A percentile compares a stretch with the other conserved stretches of the same genome.
These are phyloP conservation scores for Stygiomarasmius scandens DNA, from an alignment of 1,284 basidiomycete genomes.

Conservation along the genomic window DNA sequence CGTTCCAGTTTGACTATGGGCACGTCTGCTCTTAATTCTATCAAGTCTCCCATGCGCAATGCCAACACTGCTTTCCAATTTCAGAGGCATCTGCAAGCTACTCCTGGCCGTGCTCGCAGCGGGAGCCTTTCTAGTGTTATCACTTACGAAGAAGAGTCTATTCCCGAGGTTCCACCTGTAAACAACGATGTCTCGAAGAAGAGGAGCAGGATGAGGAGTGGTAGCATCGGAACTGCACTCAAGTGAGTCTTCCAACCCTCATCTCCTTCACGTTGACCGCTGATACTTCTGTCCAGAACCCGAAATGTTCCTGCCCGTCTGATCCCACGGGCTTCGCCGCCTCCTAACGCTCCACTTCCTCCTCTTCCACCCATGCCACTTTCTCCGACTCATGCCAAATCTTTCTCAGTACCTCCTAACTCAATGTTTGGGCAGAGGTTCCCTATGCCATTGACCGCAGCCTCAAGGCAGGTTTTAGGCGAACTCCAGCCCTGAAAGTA, in stretches of 20 bases:
- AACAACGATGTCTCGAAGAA: slow-evolving; percentile 28
- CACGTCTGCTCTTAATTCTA: slow-evolving; percentile 47
- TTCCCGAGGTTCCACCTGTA: background rate
- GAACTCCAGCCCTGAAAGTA: background rate
- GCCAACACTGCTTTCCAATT: slow-evolving; percentile 50
- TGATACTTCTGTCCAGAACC: slow-evolving; percentile 3
- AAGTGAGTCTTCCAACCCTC: slow-evolving; percentile 34
- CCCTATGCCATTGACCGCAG: background rate
- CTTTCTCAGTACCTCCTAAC: background rate
- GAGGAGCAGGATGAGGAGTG: slow-evolving; percentile 50
- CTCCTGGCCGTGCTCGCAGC: slow-evolving; percentile 38
- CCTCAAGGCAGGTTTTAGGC: background rate
- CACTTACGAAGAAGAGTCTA: slow-evolving; percentile 18
- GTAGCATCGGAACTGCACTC: slow-evolving; percentile 40
- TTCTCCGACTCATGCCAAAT: background rate
- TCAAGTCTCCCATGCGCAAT: slow-evolving; percentile 52
- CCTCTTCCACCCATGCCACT: slow-evolving; percentile 7
- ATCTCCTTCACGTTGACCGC: background rate
- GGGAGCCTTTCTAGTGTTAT: slow-evolving; percentile 35
- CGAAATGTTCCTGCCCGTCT: background rate
- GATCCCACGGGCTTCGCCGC: slow-evolving; percentile 6
- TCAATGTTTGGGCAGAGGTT: background rate
- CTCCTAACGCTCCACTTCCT: slow-evolving; percentile 7
- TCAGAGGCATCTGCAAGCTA: slow-evolving; percentile 35
- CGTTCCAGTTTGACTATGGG: slow-evolving; percentile 56